Conservation (phyloP, 2,329 filamentous ascomycete species). For the Cladosporium sphaerospermum region DNA sequence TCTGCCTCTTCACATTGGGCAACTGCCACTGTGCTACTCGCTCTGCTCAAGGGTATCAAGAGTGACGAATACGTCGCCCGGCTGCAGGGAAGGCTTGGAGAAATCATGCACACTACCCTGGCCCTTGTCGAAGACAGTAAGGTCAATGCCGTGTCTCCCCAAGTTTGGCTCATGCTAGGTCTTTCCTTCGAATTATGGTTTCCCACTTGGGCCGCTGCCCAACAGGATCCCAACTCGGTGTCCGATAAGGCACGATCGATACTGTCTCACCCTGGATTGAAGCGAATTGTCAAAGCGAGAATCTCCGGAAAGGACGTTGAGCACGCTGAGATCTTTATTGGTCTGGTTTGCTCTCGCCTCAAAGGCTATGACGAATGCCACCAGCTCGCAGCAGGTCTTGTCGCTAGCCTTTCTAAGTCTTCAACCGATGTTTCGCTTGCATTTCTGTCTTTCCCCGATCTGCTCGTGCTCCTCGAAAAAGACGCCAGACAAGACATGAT, state of each 20-base stretch:
- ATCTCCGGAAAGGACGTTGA: neutral
- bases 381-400: neutral
- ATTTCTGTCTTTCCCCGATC: slow-evolving; percentile 5
- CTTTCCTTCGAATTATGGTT: slow-evolving; percentile 9
- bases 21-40: neutral
- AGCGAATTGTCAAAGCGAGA: slow-evolving; percentile 3
- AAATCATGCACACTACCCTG: slow-evolving; percentile 9
- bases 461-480: neutral
- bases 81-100: slow-evolving; percentile 11
- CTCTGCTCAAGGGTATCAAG: slow-evolving; percentile 9
- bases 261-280: neutral
- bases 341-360: slow-evolving; percentile 1
- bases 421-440: neutral
- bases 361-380: neutral
- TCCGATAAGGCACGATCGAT: neutral
- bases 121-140: slow-evolving; percentile 2
- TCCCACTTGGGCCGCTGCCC: neutral
- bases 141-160: neutral
- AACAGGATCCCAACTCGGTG: neutral
- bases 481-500: neutral
- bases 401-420: neutral
- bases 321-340: slow-evolving; percentile 1
- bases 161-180: slow-evolving; percentile 1
- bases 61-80: slow-evolving; percentile 11
- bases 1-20: neutral